Percentiles rank a stretch among this genome's conserved stretches.
These are phyloP conservation scores for Trametes pubescens DNA, from an alignment of 1,284 basidiomycete genomes.

Conservation along the genomic window DNA sequence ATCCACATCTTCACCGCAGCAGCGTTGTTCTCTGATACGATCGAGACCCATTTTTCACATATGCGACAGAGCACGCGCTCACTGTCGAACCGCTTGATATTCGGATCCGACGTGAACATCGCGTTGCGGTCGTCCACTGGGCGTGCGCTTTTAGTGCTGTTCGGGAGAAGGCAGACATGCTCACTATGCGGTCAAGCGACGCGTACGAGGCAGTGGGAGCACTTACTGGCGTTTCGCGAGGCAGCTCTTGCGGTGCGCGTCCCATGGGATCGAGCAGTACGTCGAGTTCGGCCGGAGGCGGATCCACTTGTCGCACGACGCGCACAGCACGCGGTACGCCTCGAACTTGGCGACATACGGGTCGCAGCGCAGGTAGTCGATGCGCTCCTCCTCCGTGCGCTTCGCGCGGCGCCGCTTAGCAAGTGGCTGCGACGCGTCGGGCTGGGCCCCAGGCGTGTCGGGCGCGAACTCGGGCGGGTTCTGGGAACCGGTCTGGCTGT, in stretches of 20 bases:
- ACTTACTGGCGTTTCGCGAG: conserved; percentile 74
- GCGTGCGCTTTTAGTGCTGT: conserved; percentile 38
- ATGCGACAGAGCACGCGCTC: conserved; percentile 72
- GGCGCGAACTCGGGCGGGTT: conserved; percentile 29
- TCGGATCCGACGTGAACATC: conserved; percentile 66
- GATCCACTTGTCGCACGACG: conserved; percentile 83
- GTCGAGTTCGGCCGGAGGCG: conserved; percentile 81
- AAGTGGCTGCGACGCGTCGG: conserved; percentile 37
- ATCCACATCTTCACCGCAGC: conserved; percentile 44
- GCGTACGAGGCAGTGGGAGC: neutral
- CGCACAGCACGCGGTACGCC: conserved; percentile 79
- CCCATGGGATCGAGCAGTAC: conserved; percentile 86
- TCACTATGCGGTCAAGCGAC: conserved; percentile 17
- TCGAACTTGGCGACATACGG: conserved; percentile 82
- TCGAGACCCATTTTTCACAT: conserved; percentile 70
- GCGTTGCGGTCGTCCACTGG: conserved; percentile 65
- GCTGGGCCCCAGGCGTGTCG: conserved; percentile 34
- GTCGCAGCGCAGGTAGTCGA: conserved; percentile 74
- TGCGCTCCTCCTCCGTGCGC: conserved; percentile 80
- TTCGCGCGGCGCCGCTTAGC: conserved; percentile 71
- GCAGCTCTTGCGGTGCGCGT: conserved; percentile 79
- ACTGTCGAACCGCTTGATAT: conserved; percentile 73
- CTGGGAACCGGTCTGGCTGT: conserved; percentile 38
- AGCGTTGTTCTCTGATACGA: conserved; percentile 43
- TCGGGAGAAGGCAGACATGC: conserved; percentile 3